phyloP scores from a whole-genome alignment of 2,329 filamentous ascomycete genomes.

The Chrysoporthe puriensis region DNA sequence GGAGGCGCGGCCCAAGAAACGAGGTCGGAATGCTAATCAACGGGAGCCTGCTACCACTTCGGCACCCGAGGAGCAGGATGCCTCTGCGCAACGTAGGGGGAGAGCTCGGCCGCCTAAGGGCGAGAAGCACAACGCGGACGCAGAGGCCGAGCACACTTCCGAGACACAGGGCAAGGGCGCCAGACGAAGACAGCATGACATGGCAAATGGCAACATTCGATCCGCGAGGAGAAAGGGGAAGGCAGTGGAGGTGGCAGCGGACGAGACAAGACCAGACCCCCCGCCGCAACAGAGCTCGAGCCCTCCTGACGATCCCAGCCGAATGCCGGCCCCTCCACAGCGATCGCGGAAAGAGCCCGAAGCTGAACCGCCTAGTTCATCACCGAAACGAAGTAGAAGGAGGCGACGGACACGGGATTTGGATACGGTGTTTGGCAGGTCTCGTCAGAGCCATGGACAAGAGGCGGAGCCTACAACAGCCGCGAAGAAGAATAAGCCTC shows the following conservation, averaged over 20 bases:
- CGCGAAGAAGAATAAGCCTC: background rate
- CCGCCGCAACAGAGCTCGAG: background rate
- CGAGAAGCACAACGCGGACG: conserved; percentile 22
- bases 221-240: conserved; percentile 19
- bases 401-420: conserved; percentile 9
- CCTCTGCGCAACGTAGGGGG: conserved; percentile 8
- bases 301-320: background rate
- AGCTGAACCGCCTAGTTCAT: conserved; percentile 9
- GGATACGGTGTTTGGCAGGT: background rate
- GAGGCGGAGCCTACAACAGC: conserved; percentile 7
- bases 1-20: conserved; percentile 29
- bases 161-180: background rate
- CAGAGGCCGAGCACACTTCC: background rate
- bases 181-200: background rate
- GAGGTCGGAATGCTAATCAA: conserved; percentile 22
- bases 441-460: background rate
- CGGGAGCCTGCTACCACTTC: background rate
- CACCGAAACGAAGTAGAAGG: conserved; percentile 17
- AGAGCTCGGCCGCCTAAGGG: conserved; percentile 21
- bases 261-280: conserved; percentile 23
- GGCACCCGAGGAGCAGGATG: background rate
- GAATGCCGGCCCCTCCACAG: background rate
- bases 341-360: conserved; percentile 1
- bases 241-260: conserved; percentile 29
- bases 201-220: too few species aligned